Percentiles rank a stretch among this genome's conserved stretches.
Conservation (phyloP, 1,284 basidiomycete genomes). For the Rhodotorula sp. region DNA sequence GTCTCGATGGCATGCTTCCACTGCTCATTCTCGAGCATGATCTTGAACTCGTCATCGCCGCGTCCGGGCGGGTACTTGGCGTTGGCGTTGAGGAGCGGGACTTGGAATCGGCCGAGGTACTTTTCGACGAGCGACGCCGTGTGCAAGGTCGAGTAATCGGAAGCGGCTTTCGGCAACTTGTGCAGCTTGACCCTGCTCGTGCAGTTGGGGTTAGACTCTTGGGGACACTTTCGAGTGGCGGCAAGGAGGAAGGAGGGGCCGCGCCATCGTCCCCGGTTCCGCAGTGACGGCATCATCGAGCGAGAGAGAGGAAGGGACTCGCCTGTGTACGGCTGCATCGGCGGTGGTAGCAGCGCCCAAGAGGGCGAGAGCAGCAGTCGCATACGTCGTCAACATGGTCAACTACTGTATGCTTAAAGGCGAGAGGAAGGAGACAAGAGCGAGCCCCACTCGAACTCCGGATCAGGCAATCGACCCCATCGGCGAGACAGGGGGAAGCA, state of each 20-base stretch:
- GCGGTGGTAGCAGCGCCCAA: constrained; percentile 21
- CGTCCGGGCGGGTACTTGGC: constrained; percentile 22
- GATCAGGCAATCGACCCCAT: neutral
- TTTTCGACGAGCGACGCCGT: constrained; percentile 75
- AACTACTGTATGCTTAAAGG: neutral
- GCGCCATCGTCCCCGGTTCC: neutral
- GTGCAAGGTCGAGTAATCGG: constrained; percentile 12
- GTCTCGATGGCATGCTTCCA: constrained; percentile 50
- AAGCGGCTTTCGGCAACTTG: constrained; percentile 17
- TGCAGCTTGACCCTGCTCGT: constrained; percentile 37
- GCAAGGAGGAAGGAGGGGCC: neutral
- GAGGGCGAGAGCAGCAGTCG: constrained; percentile 20
- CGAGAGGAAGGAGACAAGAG: neutral
- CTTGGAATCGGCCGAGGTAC: constrained; percentile 71
- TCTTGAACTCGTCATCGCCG: constrained; percentile 46
- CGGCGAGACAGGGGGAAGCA: neutral
- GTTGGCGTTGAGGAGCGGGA: neutral
- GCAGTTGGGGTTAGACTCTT: neutral
- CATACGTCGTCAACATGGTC: constrained; percentile 15
- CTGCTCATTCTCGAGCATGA: constrained; percentile 56
- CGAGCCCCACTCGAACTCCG: neutral
- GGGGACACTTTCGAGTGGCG: neutral
- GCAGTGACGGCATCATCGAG: neutral
- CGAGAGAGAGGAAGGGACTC: constrained; percentile 6
- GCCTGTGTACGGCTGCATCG: constrained; percentile 42